These are phyloP conservation scores for Sclerotinia nivalis DNA, from an alignment of 2,329 filamentous ascomycete species.

Conservation along the genomic window DNA sequence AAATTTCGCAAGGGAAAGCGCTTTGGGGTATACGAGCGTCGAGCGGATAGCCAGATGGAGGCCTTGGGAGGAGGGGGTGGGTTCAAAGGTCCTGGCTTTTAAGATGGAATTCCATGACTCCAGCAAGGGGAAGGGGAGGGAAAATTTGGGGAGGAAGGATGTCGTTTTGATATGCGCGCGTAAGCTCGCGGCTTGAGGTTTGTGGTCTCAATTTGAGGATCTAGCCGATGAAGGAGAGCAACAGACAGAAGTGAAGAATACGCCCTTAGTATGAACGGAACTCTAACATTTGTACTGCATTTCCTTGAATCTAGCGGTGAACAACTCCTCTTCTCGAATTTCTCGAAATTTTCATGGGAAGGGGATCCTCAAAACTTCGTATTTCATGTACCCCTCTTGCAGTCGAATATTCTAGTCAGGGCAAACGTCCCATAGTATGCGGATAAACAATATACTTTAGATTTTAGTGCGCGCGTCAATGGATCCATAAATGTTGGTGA, in stretches of 20 bases:
- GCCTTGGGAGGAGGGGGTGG: background rate
- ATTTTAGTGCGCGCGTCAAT: constrained; percentile 9
- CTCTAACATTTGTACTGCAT: background rate
- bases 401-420: background rate
- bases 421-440: background rate
- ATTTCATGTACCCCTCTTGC: background rate
- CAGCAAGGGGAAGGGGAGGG: too few species aligned
- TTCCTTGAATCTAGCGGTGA: constrained; percentile 5
- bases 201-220: background rate
- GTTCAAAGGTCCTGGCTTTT: background rate
- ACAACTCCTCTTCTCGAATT: background rate
- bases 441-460: background rate
- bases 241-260: background rate
- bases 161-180: background rate
- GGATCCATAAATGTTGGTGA: constrained; percentile 12
- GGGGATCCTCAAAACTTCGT: constrained; percentile 1
- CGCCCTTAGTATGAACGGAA: background rate
- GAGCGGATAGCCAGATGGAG: too few species aligned
- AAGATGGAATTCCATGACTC: too few species aligned
- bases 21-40: background rate
- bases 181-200: background rate
- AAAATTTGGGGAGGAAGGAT: background rate
- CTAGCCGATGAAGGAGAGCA: background rate
- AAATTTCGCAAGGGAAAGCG: background rate
- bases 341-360: background rate